These are phyloP conservation scores for Boletus holoroseus DNA, from an alignment of 1,284 basidiomycete genomes.

Conservation along the genomic window DNA sequence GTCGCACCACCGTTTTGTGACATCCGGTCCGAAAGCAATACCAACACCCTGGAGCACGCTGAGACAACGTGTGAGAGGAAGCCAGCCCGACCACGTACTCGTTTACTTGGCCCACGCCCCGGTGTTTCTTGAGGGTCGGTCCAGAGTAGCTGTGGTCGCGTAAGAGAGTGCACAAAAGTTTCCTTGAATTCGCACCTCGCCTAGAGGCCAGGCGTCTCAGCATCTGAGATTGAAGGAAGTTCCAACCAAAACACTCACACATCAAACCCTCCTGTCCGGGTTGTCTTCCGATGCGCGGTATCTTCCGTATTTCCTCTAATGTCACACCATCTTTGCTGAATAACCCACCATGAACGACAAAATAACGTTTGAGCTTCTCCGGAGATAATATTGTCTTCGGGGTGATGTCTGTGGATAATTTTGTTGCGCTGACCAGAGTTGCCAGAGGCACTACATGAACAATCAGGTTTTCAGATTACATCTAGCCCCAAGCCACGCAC, in stretches of 20 bases:
- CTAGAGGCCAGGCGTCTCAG: constrained; percentile 31
- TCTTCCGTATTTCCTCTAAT: constrained; percentile 85
- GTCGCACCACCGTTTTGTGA: constrained; percentile 84
- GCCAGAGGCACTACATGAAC: constrained; percentile 73
- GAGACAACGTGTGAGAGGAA: constrained; percentile 9
- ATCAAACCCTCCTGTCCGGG: constrained; percentile 95
- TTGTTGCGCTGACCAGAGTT: constrained; percentile 75
- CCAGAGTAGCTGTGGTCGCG: constrained; percentile 61
- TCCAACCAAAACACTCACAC: constrained; percentile 52
- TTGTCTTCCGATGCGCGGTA: constrained; percentile 83
- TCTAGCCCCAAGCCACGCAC: constrained; percentile 43
- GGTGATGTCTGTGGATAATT: constrained; percentile 46
- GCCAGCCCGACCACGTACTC: constrained; percentile 46
- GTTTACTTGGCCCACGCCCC: constrained; percentile 95
- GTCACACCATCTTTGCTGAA: constrained; percentile 94
- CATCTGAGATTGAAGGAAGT: constrained; percentile 2
- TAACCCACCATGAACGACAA: constrained; percentile 94
- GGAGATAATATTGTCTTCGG: constrained; percentile 69
- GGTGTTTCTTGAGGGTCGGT: constrained; percentile 89
- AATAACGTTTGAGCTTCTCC: constrained; percentile 83
- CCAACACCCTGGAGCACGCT: constrained; percentile 72
- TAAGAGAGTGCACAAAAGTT: constrained; percentile 8
- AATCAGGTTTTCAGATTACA: constrained; percentile 2
- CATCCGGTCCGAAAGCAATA: constrained; percentile 92
- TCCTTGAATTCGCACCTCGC: constrained; percentile 44